phyloP scores from a whole-genome alignment of 1,284 basidiomycete species.

The Chiua sp. region DNA sequence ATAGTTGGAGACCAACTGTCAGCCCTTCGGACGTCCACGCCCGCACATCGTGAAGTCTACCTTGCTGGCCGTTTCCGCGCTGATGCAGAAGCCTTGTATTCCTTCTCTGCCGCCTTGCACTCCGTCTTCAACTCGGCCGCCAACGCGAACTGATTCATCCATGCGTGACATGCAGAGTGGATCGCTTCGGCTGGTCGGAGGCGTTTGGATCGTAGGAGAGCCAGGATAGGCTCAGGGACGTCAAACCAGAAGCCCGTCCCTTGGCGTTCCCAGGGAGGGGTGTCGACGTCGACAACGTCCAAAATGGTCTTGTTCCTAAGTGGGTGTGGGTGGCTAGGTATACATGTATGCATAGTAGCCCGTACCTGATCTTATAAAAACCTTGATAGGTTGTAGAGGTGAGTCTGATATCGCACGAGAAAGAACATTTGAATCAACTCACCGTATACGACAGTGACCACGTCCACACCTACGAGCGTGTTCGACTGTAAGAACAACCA shows the following conservation, averaged over 20 bases:
- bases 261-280: conserved; percentile 78
- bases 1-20: background rate
- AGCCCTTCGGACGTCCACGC: background rate
- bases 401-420: too few species aligned
- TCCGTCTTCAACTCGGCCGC: conserved; percentile 82
- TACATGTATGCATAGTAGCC: background rate
- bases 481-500: background rate
- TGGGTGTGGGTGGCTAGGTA: background rate
- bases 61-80: conserved; percentile 79
- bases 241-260: conserved; percentile 90
- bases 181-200: conserved; percentile 80
- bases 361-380: too few species aligned
- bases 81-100: conserved; percentile 66
- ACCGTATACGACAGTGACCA: too few species aligned
- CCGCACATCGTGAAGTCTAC: conserved; percentile 53
- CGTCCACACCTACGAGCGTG: conserved; percentile 58
- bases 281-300: conserved; percentile 82
- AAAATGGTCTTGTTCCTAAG: conserved; percentile 68
- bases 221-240: conserved; percentile 61
- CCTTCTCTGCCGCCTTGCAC: conserved; percentile 84
- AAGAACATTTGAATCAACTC: too few species aligned
- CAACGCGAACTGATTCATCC: conserved; percentile 80
- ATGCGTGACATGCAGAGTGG: conserved; percentile 85
- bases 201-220: conserved; percentile 59
- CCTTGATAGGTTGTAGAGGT: too few species aligned